A percentile compares a stretch with the other conserved stretches of the same genome.
phyloP scores from a whole-genome alignment of 129 eudicot genomes.

The Pittosporum tobira region DNA sequence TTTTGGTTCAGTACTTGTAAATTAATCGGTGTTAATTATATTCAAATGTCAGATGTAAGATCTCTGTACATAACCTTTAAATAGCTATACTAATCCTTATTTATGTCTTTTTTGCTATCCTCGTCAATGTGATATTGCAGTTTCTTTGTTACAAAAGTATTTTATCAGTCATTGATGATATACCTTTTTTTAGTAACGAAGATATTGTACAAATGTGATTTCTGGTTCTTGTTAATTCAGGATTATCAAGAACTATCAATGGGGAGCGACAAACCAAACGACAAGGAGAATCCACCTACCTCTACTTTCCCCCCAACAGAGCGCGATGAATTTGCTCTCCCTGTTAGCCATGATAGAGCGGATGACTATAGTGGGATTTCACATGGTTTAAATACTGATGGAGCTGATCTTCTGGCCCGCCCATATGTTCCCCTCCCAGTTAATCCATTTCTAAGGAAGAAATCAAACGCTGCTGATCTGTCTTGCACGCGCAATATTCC shows the following conservation, averaged over 20 bases:
- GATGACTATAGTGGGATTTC: constrained; percentile 6
- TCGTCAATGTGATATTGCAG: not conserved
- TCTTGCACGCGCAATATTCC: constrained; percentile 16
- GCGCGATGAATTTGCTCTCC: constrained; percentile 6
- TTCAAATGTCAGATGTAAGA: too few species aligned
- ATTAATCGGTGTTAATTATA: too few species aligned
- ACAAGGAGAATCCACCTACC: constrained; percentile 32
- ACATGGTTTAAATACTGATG: constrained; percentile 17
- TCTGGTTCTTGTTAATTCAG: constrained; percentile 13
- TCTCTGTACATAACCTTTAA: not conserved
- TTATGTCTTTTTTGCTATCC: too few species aligned
- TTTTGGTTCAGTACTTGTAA: too few species aligned
- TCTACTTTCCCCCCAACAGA: constrained; percentile 17
- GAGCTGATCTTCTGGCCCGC: constrained; percentile 16
- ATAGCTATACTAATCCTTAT: too few species aligned
- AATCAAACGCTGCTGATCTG: constrained; percentile 15
- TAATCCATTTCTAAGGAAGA: too few species aligned
- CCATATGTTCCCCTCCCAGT: too few species aligned
- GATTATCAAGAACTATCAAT: constrained; percentile 30
- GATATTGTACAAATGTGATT: not conserved
- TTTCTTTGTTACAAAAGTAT: not conserved
- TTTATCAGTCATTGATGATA: too few species aligned
- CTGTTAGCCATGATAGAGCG: constrained; percentile 10
- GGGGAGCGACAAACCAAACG: constrained; percentile 34
- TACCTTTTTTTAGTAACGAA: not conserved